These are phyloP conservation scores for Rhizopus microsporus DNA, from an alignment of 371 early-diverging fungal genomes.

Conservation along the genomic window DNA sequence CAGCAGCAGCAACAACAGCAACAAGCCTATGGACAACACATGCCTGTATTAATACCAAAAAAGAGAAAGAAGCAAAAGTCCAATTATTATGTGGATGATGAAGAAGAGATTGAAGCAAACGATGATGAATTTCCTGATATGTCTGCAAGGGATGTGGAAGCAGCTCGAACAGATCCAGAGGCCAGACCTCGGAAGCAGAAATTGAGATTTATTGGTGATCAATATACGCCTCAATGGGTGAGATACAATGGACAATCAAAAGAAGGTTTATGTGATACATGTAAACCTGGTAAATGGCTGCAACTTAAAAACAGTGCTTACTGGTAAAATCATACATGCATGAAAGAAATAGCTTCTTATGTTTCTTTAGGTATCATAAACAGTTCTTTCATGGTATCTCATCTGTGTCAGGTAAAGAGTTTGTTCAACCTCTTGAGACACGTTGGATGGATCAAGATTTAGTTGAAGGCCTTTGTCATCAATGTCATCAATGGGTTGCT, in stretches of 20 bases:
- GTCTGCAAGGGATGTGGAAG: constrained; percentile 46
- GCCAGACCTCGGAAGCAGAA: constrained; percentile 69
- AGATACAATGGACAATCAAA: constrained; percentile 77
- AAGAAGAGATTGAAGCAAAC: constrained; percentile 28
- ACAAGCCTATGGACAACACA: constrained; percentile 1
- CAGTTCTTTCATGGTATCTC: constrained; percentile 93
- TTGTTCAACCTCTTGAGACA: constrained; percentile 74
- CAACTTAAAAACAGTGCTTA: constrained; percentile 92
- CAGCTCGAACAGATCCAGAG: constrained; percentile 43
- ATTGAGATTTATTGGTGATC: constrained; percentile 73
- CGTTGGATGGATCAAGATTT: constrained; percentile 66
- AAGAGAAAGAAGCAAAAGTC: constrained; percentile 32
- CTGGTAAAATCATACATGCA: constrained; percentile 59
- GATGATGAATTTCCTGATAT: constrained; percentile 52
- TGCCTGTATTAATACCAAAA: constrained; percentile 14
- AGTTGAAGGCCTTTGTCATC: constrained; percentile 89
- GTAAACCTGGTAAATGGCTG: constrained; percentile 86
- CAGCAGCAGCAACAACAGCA: constrained; percentile 5
- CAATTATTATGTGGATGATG: constrained; percentile 23
- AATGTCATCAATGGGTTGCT: constrained; percentile 85
- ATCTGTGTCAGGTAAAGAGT: constrained; percentile 81
- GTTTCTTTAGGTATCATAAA: constrained; percentile 79
- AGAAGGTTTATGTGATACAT: constrained; percentile 90
- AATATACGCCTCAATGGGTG: constrained; percentile 91
- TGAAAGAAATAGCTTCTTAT: background rate